Evolutionary conservation across 2,329 filamentous ascomycete species (phyloP).

Genomic region (Aspergillus niger): DNA sequence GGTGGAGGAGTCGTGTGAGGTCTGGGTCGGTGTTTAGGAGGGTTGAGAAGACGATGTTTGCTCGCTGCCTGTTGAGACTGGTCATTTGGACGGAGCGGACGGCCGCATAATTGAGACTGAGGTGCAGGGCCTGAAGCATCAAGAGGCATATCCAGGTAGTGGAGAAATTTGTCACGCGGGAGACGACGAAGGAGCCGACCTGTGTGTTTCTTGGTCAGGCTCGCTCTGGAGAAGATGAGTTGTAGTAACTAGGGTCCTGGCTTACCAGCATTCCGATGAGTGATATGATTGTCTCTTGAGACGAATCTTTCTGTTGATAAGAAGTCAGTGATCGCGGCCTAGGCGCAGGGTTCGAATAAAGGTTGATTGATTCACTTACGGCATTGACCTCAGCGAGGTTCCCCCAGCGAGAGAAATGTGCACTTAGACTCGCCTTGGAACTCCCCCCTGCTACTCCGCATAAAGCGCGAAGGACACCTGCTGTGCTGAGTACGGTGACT

Average conservation of each 20-base stretch:
- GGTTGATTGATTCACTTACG: slow-evolving; percentile 36
- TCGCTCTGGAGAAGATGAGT: background rate
- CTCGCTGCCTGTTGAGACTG: slow-evolving; percentile 81
- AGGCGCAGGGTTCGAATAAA: background rate
- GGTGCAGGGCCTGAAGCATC: slow-evolving; percentile 71
- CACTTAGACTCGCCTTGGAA: slow-evolving; percentile 85
- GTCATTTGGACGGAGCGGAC: slow-evolving; percentile 82
- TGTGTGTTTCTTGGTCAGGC: slow-evolving; percentile 24
- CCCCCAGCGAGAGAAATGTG: slow-evolving; percentile 84
- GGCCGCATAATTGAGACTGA: slow-evolving; percentile 82
- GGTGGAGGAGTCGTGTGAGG: slow-evolving; percentile 17
- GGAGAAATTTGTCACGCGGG: slow-evolving; percentile 67
- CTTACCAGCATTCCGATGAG: slow-evolving; percentile 77
- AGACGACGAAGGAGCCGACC: slow-evolving; percentile 78
- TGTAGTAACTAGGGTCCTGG: background rate
- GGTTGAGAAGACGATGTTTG: slow-evolving; percentile 72
- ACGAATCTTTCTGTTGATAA: slow-evolving; percentile 71
- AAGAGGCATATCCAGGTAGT: slow-evolving; percentile 76
- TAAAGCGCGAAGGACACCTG: slow-evolving; percentile 65
- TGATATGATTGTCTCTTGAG: slow-evolving; percentile 91
- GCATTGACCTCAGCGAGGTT: slow-evolving; percentile 94
- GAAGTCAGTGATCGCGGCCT: slow-evolving; percentile 5
- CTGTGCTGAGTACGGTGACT: slow-evolving; percentile 60
- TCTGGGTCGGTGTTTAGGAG: slow-evolving; percentile 45
- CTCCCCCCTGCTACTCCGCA: slow-evolving; percentile 90